Evolutionary conservation across 441 rosid species (phyloP), one percentile per base, ranked within the genome.

Genomic region (Croton laevigatus): DNA sequence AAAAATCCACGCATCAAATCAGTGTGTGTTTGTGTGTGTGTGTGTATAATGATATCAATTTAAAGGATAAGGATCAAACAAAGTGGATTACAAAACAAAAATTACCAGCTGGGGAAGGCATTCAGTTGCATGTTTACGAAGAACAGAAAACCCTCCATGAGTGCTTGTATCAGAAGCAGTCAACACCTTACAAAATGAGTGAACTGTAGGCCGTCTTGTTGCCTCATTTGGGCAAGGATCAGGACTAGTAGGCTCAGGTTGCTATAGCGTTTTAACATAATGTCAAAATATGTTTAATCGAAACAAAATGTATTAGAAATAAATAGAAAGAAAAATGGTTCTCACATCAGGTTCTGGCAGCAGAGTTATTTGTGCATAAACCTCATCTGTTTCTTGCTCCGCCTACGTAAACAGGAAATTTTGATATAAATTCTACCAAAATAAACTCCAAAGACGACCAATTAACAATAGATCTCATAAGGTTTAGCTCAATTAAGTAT

Each of bases 151-250:
- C 19, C 99, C 99, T 32, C 99, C 99, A 73, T 94, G 99, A 48
- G 99, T 94, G 77, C 99, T 94, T 13, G 98, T 94, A 78, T 94
- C 99, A 12, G 99, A 92, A 44, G 97, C 97, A 7, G 99, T 92
- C 70, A 92, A 73, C 66, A 92, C 88, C 88, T 92, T 94, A 76
- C 89, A 85, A 74, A 94, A 94, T 0, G 91, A 85, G 81, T 89
- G 89, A 74, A 90, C 84, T 5, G 79, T 55, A 51, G 76, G 86
- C 23, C 52, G 67, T 77, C 82, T 83, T 12, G 81, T 79, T 36
- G 84, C 73, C 83, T 89, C 95, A 0, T 81, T 55, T 5, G 75
- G 59, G 72, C 82, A 70, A 59, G 85, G 81, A 84, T 91, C 98
- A 10, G 83, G 85, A 76, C 76, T 82, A 19, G 75, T 75, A 6